Percentiles rank a stretch among this genome's conserved stretches.
These are phyloP conservation scores for Fusarium austroafricanum DNA, from an alignment of 2,329 filamentous ascomycete species.

Conservation along the genomic window DNA sequence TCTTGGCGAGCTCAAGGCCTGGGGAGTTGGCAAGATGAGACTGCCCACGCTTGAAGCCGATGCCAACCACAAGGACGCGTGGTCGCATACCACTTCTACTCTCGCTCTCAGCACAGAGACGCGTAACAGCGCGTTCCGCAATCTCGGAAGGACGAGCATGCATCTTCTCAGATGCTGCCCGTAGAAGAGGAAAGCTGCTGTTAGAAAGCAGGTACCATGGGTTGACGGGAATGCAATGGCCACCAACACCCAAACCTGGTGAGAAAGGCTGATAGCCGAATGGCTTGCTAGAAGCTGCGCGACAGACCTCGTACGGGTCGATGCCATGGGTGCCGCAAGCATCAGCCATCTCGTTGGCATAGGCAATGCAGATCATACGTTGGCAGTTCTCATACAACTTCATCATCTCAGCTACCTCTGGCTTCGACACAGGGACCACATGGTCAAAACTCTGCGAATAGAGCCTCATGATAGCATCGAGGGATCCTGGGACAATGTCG, in stretches of 20 bases:
- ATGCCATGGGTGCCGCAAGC: conserved; percentile 60
- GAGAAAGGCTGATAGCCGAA: conserved; percentile 64
- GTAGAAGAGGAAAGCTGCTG: conserved; percentile 59
- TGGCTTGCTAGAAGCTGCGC: conserved; percentile 62
- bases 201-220: conserved; percentile 64
- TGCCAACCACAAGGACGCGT: conserved; percentile 58
- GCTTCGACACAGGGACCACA: conserved; percentile 61
- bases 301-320: conserved; percentile 63
- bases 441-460: conserved; percentile 61
- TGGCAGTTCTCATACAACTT: conserved; percentile 70
- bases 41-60: conserved; percentile 64
- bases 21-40: conserved; percentile 61
- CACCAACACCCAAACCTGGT: conserved; percentile 63
- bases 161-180: conserved; percentile 58
- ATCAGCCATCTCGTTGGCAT: conserved; percentile 68
- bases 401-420: conserved; percentile 68
- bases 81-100: conserved; percentile 27
- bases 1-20: conserved; percentile 56
- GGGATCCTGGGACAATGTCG: conserved; percentile 57
- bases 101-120: conserved; percentile 39
- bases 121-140: conserved; percentile 51
- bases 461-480: conserved; percentile 56
- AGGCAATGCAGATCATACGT: conserved; percentile 65
- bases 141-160: conserved; percentile 55
- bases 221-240: conserved; percentile 68